Base-by-base conservation (phyloP, 2,329 filamentous ascomycete species). In the Leptodontidium sp. region DNA sequence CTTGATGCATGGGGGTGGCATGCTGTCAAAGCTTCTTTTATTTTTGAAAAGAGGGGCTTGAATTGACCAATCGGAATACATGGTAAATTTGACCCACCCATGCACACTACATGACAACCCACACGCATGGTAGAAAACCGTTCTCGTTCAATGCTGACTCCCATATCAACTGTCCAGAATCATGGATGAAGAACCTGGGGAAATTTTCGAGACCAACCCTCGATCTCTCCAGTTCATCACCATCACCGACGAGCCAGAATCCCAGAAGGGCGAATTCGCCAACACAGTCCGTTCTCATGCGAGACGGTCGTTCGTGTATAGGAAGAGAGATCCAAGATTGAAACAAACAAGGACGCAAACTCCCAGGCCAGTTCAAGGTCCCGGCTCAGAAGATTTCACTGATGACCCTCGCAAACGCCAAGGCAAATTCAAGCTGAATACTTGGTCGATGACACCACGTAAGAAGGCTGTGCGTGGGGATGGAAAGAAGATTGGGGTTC, bases 201-300 rank as follows among this genome's bases (percentile, higher is more conserved):
- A 50, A 50, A 9, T 6, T n/a, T 4, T 7, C 47, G n/a, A 50
- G 47, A 9, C n/a, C 9, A 49, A 8, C 17, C 43, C 59, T 29
- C 64, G 38, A 38, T 58, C 65, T 7, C 50, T 67, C n/a, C 47
- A 67, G 17, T 67, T 67, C 14, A 64, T 67, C 32, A 67, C 52
- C 38, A 38, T 64, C 12, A 63, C 65, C 15, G 65, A 63, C 29
- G 32, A 45, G 17, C 67, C 67, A 15, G 57, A 58, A 40, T 63
- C 62, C 4, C 63, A 68, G 15, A 65, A 68, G 24, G 55, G 45
- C 47, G 58, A 68, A 21, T 65, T 58, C 45, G 65, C 67, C 8
- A 43, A 62, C 43, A 62, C 58, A 1, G 63, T 68, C 9, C 63
- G 63, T 5, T 68, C 67, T 15, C 67, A 68, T 63, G 67, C 67